Percentiles rank a stretch among this genome's conserved stretches.
phyloP scores from a whole-genome alignment of 1,139 yeast genomes.

The Candida tetrigidarum region DNA sequence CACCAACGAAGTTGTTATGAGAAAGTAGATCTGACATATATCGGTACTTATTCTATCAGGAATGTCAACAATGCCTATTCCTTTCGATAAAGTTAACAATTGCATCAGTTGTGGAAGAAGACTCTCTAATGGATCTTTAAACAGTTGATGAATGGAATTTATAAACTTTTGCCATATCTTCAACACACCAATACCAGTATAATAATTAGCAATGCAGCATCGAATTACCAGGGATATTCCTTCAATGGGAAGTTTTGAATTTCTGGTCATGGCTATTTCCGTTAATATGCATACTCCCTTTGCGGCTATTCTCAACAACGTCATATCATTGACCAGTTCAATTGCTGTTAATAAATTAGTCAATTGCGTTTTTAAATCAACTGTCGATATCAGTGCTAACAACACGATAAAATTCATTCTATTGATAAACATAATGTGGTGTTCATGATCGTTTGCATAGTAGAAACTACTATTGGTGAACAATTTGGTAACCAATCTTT shows the following conservation, averaged over 20 bases:
- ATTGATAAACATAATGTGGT: constrained; percentile 39
- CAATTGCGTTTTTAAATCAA: constrained; percentile 37
- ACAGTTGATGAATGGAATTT: constrained; percentile 1
- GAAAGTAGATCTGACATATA: constrained; percentile 2
- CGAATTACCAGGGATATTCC: constrained; percentile 22
- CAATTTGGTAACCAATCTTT: constrained; percentile 40
- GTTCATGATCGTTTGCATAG: constrained; percentile 29
- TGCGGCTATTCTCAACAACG: constrained; percentile 29
- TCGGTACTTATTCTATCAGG: constrained; percentile 14
- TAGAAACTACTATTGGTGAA: constrained; percentile 42
- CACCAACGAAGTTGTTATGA: neutral
- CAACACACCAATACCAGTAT: constrained; percentile 21
- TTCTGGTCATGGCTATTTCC: constrained; percentile 23
- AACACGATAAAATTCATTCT: constrained; percentile 41
- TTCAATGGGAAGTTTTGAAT: constrained; percentile 24
- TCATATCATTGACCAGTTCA: constrained; percentile 27
- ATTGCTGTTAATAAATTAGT: constrained; percentile 30
- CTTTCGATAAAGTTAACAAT: constrained; percentile 8
- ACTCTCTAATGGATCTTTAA: neutral
- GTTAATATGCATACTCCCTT: constrained; percentile 24
- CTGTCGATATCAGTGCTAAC: constrained; percentile 37
- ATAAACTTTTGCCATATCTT: constrained; percentile 21
- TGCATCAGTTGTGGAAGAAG: constrained; percentile 7
- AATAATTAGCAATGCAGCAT: constrained; percentile 17
- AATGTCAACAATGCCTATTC: constrained; percentile 1